Conservation (phyloP, 176 grass and related monocot genomes). For the sorghum (Sorghum bicolor) region Sorghum_bicolor_NCBIv3 NC_012870.2:5030001-5030500, state of each 20-base stretch:
- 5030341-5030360: background rate
- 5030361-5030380: too few relatives aligned
- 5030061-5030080: constrained; percentile 30
- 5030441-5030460: background rate
- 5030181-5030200: background rate
- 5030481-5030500: background rate
- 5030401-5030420: background rate
- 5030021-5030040: background rate
- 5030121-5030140: background rate
- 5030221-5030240: background rate
- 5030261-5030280: constrained; percentile 5
- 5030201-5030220: background rate
- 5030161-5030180: background rate
- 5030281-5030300: background rate
- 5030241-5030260: constrained; percentile 20
- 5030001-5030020: constrained; percentile 5
- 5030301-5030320: background rate
- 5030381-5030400: background rate
- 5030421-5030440: background rate
- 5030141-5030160: background rate
- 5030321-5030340: background rate
- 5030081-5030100: background rate
- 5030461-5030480: background rate
- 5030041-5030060: background rate
- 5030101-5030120: constrained; percentile 21